Evolutionary conservation across 1,284 basidiomycete species (phyloP), one percentile per base, ranked within the genome.

Genomic region (Exobasidium rhododendri): DNA sequence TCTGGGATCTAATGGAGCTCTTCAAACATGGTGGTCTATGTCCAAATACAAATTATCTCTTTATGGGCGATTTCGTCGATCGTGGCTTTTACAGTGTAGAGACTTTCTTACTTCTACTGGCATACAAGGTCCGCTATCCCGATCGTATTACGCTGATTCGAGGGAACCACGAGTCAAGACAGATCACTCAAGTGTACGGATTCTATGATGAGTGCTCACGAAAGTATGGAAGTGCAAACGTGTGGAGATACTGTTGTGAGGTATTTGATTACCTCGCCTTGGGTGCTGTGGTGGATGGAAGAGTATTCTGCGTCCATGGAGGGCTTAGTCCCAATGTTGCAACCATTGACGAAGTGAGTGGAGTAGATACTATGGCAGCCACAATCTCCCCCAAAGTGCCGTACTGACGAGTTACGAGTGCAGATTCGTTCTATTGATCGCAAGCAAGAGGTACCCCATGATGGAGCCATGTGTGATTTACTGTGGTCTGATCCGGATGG

Each of bases 391-490:
- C 35, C 17, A 40, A 40, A 40, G 35, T 40, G 35, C 35, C 17
- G 17, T 17, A 10, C 35, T 40, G 17, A 10, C 35, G 17, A 40
- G 17, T 17, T 40, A 10, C 17, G 35, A 17, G 10, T 40, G 35
- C 54, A 97, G 92, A 97, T 98, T 77, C 89, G 94, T 50, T 85
- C 88, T 45, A 94, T 98, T 70, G 94, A 97, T 83, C 83, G 94
- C 32, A 94, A 96, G 81, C 93, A 97, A 82, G 94, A 98, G 80
- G 96, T 98, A 11, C 94, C 94, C n/a, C 96, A 98, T 80, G 94
- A 98, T 79, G 94, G 96, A 7, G 88, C 93, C 6, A 97, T 98
- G 94, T 98, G 94, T 78, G 96, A 98, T 81, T 83, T 98, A 4
- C 84, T 98, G 22, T 98, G 94, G 94, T 97, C 93, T 60, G 94